Evolutionary conservation across 225 moss, liverwort and hornwort species (phyloP).

Genomic region (Pseudisothecium myosuroides): DNA sequence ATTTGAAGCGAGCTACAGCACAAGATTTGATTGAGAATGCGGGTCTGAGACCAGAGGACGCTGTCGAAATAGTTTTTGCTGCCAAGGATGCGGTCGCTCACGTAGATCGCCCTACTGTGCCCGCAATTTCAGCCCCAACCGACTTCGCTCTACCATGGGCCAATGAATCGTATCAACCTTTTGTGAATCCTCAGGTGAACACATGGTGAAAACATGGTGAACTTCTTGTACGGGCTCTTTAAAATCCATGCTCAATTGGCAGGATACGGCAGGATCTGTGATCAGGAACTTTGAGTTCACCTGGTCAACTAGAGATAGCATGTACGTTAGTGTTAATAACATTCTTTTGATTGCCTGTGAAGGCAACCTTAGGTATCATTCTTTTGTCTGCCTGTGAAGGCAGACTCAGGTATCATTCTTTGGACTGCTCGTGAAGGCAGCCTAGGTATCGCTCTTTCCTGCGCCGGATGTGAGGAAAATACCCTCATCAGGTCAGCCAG

Average conservation of each 20-base stretch:
- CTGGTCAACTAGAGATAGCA: neutral
- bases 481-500: neutral
- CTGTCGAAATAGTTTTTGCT: slow-evolving; percentile 2
- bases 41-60: slow-evolving; percentile 3
- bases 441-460: neutral
- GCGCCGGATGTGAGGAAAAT: neutral
- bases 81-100: neutral
- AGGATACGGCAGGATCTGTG: neutral
- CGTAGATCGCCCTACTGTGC: neutral
- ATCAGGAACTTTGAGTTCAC: neutral
- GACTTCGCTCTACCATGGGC: slow-evolving; percentile 12
- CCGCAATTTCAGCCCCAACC: neutral
- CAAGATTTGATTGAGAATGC: neutral
- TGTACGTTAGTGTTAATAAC: neutral
- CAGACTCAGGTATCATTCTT: neutral
- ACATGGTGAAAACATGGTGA: neutral
- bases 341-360: neutral
- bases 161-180: neutral
- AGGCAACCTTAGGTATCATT: neutral
- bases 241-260: neutral
- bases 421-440: neutral
- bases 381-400: neutral
- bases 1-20: neutral
- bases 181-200: neutral
- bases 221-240: neutral